A percentile compares a stretch with the other conserved stretches of the same genome.
Evolutionary conservation across 352 stramenopile species (phyloP).

Genomic region (Phytophthora syringae): DNA sequence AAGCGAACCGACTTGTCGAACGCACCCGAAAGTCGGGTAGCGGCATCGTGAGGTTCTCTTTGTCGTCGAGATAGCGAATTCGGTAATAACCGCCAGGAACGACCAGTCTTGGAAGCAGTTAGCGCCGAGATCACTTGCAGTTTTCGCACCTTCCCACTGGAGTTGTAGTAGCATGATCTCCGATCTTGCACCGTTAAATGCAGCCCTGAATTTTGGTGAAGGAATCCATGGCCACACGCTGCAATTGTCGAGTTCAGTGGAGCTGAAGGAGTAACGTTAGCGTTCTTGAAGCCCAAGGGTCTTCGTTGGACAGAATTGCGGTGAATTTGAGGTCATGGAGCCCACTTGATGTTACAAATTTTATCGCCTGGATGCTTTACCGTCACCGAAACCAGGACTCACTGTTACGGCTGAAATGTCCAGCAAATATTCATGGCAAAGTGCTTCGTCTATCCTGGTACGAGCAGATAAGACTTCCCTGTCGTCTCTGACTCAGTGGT

Average conservation of each 20-base stretch:
- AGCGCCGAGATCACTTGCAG: slow-evolving; percentile 11
- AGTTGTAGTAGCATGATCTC: slow-evolving; percentile 16
- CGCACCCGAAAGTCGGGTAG: slow-evolving; percentile 25
- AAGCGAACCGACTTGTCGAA: slow-evolving; percentile 18
- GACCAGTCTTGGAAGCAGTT: slow-evolving; percentile 13
- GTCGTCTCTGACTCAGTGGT: neutral
- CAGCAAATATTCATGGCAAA: slow-evolving; percentile 16
- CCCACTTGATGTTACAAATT: slow-evolving; percentile 27
- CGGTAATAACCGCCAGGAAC: slow-evolving; percentile 28
- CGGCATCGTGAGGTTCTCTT: slow-evolving; percentile 21
- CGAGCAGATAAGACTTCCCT: neutral
- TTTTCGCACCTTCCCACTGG: slow-evolving; percentile 16
- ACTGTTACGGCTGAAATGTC: slow-evolving; percentile 19
- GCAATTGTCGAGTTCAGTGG: slow-evolving; percentile 24
- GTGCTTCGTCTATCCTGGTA: neutral
- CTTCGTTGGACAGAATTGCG: slow-evolving; percentile 10
- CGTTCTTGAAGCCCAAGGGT: slow-evolving; percentile 14
- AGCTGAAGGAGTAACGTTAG: slow-evolving; percentile 24
- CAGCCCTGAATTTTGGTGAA: slow-evolving; percentile 14
- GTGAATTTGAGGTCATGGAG: slow-evolving; percentile 11
- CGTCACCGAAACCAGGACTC: too few relatives aligned
- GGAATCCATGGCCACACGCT: slow-evolving; percentile 17
- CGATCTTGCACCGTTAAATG: slow-evolving; percentile 5
- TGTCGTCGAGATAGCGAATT: slow-evolving; percentile 27
- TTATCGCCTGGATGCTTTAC: neutral